Evolutionary conservation across 1,139 yeast species (phyloP), one percentile per base, ranked within the genome.

Genomic region (Sugiyamaella xylanicola): DNA sequence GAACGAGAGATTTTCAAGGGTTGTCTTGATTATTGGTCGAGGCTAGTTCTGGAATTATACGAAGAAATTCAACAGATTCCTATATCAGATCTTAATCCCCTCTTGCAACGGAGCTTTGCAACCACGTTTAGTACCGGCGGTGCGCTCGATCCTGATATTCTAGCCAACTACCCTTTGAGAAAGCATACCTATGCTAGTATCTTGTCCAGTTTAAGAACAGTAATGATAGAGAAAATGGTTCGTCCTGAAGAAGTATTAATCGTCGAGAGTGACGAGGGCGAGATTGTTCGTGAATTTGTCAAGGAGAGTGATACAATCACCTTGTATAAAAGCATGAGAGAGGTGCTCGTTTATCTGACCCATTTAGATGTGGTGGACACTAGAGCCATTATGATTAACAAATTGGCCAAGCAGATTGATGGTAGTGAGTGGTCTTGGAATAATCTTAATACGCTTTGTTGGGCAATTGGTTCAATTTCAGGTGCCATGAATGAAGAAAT

Each of bases 371-470:
- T 93, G 42, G 82, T 87, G 59, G 97, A 93, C 72, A 95, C 98
- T 9, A 97, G 93, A 69, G 84, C 83, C 62, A 93, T 93, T 65
- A 91, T 93, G 98, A 86, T 85, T 60, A 90, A 86, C 61, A 93
- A 95, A 74, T 81, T 93, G 62, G 87, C 95, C 2, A 84, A 87
- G 68, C 99, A 93, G 76, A 86, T 92, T 55, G 99, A 93, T 73
- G 99, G 95, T 56, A 80, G 88, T 59, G 99, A 95, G 75, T 93
- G 99, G 99, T 92, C 98, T 36, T 93, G 99, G 98, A 95, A 91
- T 72, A 93, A 92, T 69, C 87, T 93, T 66, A 93, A 93, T 72
- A 93, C 98, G 1, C 78, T 93, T 63, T 93, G 99, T 77, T 93
- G 99, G 99, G 99, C 99, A 4, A 95, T 93, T 72, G 99, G 99